Percentiles rank a stretch among this genome's conserved stretches.
phyloP scores from a whole-genome alignment of 2,329 filamentous ascomycete genomes.

The Penicillium sp. region DNA sequence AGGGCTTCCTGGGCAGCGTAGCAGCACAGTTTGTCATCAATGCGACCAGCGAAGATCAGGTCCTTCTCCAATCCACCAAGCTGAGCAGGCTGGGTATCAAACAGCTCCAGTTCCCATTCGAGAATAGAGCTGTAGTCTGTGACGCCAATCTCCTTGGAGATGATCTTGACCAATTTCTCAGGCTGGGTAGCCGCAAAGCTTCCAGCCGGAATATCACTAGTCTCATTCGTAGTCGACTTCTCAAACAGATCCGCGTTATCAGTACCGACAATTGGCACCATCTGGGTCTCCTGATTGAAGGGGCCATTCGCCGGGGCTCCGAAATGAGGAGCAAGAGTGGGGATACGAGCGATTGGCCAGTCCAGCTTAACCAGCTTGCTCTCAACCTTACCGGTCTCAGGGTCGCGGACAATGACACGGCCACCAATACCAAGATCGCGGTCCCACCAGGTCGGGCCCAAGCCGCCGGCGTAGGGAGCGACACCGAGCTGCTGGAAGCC shows the following conservation, averaged over 20 bases:
- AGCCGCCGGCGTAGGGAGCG: slow-evolving; percentile 85
- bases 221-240: slow-evolving; percentile 31
- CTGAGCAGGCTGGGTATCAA: slow-evolving; percentile 83
- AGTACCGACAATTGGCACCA: slow-evolving; percentile 90
- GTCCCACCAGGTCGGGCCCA: slow-evolving; percentile 96
- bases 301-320: slow-evolving; percentile 69
- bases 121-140: slow-evolving; percentile 74
- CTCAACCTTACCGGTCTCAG: slow-evolving; percentile 72
- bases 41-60: slow-evolving; percentile 91
- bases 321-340: slow-evolving; percentile 92
- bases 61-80: slow-evolving; percentile 86
- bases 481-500: slow-evolving; percentile 90
- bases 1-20: slow-evolving; percentile 88
- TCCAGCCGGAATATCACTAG: slow-evolving; percentile 53
- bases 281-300: slow-evolving; percentile 88
- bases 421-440: slow-evolving; percentile 90
- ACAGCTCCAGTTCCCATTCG: slow-evolving; percentile 97
- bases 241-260: slow-evolving; percentile 67
- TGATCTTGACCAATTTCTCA: slow-evolving; percentile 79
- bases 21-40: slow-evolving; percentile 97
- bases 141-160: slow-evolving; percentile 77
- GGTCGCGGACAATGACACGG: slow-evolving; percentile 79
- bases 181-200: slow-evolving; percentile 85
- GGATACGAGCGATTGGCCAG: slow-evolving; percentile 92
- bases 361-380: slow-evolving; percentile 85